phyloP scores from a whole-genome alignment of 306 rosid species.

The Pueraria montana region DNA sequence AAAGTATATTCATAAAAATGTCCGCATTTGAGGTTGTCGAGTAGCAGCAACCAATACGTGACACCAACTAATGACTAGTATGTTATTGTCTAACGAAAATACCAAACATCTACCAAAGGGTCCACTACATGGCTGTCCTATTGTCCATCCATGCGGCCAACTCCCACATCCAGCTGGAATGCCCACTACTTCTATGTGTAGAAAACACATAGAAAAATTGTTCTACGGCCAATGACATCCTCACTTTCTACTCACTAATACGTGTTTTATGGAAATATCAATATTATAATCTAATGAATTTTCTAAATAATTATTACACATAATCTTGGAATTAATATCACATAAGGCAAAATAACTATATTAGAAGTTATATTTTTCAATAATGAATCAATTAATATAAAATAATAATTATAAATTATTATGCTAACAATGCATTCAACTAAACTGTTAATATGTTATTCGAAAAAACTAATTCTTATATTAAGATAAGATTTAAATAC shows the following conservation, averaged over 20 bases:
- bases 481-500: not conserved
- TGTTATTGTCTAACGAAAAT: conserved; percentile 4
- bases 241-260: not conserved
- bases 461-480: not conserved
- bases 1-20: not conserved
- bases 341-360: not conserved
- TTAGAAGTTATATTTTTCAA: not conserved
- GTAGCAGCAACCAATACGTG: conserved; percentile 4
- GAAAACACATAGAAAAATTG: not conserved
- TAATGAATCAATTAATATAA: not conserved
- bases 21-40: not conserved
- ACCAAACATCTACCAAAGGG: not conserved
- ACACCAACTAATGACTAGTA: conserved; percentile 19
- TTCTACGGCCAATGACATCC: not conserved
- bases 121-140: conserved; percentile 28
- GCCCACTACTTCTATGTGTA: not conserved
- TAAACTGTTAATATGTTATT: no score
- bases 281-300: not conserved
- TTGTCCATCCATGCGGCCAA: conserved; percentile 25
- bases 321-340: not conserved
- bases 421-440: not conserved
- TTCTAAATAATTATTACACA: not conserved
- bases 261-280: not conserved
- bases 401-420: not conserved
- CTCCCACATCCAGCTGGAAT: conserved; percentile 42